phyloP scores from a whole-genome alignment of 768 basidiomycete genomes.

The Lenzites betulinus region DNA sequence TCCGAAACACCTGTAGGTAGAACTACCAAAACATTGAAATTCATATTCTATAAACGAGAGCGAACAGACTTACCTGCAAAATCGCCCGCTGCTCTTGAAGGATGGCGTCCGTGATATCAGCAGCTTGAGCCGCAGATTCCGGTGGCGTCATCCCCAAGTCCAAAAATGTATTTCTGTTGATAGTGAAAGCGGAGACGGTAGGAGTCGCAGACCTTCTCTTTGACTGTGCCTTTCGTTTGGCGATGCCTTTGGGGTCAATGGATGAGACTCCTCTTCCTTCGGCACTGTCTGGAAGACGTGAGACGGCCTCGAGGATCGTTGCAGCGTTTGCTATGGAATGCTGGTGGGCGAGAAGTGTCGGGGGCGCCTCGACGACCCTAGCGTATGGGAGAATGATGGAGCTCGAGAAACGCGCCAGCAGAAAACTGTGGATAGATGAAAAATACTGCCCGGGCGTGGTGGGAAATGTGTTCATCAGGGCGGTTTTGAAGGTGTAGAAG shows the following conservation, averaged over 20 bases:
- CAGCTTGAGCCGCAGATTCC: slow-evolving; percentile 22
- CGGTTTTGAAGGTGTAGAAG: not conserved
- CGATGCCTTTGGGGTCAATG: not conserved
- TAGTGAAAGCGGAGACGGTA: not conserved
- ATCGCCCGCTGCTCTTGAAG: slow-evolving; percentile 26
- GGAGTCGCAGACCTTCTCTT: slow-evolving; percentile 5
- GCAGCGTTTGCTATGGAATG: not conserved
- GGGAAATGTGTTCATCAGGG: not conserved
- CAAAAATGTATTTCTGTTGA: slow-evolving; percentile 33
- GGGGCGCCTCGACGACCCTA: not conserved
- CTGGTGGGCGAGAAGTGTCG: not conserved
- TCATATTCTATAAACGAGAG: not conserved
- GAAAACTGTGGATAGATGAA: not conserved
- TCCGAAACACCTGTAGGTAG: slow-evolving; percentile 6
- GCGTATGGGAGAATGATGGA: not conserved
- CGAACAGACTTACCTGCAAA: slow-evolving; percentile 35
- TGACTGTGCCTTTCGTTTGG: slow-evolving; percentile 13
- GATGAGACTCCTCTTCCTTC: not conserved
- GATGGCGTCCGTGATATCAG: slow-evolving; percentile 20
- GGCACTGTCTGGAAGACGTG: not conserved
- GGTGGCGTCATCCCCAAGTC: slow-evolving; percentile 26
- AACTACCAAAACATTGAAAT: not conserved
- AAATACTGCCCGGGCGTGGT: not conserved
- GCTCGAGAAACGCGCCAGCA: not conserved
- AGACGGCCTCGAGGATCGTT: not conserved